A percentile compares a stretch with the other conserved stretches of the same genome.
These are phyloP conservation scores for Lichenothelia convexa DNA, from an alignment of 495 filamentous ascomycete genomes.

Conservation along the genomic window DNA sequence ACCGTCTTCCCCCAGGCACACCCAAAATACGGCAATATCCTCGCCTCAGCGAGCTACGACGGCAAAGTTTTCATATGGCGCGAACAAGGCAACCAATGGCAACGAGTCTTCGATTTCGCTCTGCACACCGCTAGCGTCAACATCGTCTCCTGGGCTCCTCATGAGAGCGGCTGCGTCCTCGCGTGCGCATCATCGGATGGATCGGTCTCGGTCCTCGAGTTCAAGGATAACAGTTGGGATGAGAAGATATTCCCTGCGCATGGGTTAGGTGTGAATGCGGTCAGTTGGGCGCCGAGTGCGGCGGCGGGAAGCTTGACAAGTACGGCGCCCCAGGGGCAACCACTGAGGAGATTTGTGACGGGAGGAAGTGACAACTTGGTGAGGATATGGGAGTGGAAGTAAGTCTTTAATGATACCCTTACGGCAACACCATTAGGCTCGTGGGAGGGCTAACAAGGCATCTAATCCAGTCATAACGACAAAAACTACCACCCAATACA, in stretches of 20 bases:
- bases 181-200: constrained; percentile 90
- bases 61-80: constrained; percentile 98
- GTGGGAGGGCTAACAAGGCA: too few relatives aligned
- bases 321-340: constrained; percentile 41
- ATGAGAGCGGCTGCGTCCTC: constrained; percentile 85
- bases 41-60: constrained; percentile 86
- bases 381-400: constrained; percentile 63
- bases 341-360: constrained; percentile 66
- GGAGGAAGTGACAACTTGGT: constrained; percentile 84
- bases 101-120: constrained; percentile 73
- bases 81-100: constrained; percentile 44
- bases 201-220: constrained; percentile 81
- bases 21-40: constrained; percentile 94
- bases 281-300: constrained; percentile 81
- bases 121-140: constrained; percentile 91
- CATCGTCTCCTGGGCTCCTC: constrained; percentile 90
- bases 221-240: constrained; percentile 78
- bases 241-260: constrained; percentile 83
- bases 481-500: too few relatives aligned
- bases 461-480: too few relatives aligned
- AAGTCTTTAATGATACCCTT: background rate
- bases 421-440: too few relatives aligned
- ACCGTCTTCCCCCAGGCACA: constrained; percentile 42
- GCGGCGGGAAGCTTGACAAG: constrained; percentile 63
- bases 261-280: constrained; percentile 80